Conservation (phyloP, 768 basidiomycete genomes). For the Trametes sanguinea region DNA sequence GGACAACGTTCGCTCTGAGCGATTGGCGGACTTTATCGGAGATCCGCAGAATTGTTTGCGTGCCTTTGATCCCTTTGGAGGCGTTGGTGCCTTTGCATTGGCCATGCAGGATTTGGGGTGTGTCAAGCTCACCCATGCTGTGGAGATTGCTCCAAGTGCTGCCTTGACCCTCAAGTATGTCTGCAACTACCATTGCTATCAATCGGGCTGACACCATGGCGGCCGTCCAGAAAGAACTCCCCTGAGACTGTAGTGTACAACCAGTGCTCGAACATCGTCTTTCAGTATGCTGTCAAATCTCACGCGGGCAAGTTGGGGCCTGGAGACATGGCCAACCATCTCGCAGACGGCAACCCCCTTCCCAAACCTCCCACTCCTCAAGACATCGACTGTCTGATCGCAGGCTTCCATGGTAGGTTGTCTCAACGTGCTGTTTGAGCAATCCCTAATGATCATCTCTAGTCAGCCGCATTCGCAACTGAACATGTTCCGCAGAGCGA, state of each 20-base stretch:
- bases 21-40: slow-evolving; percentile 39
- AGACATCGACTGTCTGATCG: slow-evolving; percentile 60
- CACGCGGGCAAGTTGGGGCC: slow-evolving; percentile 35
- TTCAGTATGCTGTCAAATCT: slow-evolving; percentile 58
- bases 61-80: slow-evolving; percentile 46
- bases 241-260: slow-evolving; percentile 59
- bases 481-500: slow-evolving; percentile 70
- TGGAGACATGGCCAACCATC: slow-evolving; percentile 43
- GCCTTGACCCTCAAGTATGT: slow-evolving; percentile 63
- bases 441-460: not conserved
- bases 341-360: slow-evolving; percentile 37
- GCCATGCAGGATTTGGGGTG: slow-evolving; percentile 58
- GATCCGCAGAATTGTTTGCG: slow-evolving; percentile 27
- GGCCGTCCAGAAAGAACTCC: slow-evolving; percentile 49
- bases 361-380: slow-evolving; percentile 51
- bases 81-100: slow-evolving; percentile 60
- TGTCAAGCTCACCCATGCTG: slow-evolving; percentile 59
- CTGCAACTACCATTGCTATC: not conserved
- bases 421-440: not conserved
- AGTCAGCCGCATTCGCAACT: slow-evolving; percentile 75
- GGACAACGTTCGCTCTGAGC: slow-evolving; percentile 35
- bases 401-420: slow-evolving; percentile 72
- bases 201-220: slow-evolving; percentile 3
- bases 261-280: slow-evolving; percentile 67
- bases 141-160: slow-evolving; percentile 79